Evolutionary conservation across 176 grass and related monocot species (phyloP).

Genomic region (Eragrostis nindensis): DNA sequence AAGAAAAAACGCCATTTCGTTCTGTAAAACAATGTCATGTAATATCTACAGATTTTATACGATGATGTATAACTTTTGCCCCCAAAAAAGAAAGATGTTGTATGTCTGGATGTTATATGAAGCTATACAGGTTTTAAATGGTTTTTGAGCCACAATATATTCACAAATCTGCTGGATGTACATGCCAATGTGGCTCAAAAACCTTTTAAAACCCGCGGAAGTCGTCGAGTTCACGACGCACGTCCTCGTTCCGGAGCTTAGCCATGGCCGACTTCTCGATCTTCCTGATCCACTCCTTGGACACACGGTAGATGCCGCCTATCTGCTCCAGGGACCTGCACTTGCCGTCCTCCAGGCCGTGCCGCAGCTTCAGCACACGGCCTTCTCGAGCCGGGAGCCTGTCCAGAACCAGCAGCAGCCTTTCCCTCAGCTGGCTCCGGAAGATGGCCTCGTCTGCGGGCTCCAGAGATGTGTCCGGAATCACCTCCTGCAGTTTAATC

Average conservation of each 20-base stretch:
- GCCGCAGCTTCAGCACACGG: constrained; percentile 55
- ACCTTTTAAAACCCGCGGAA: constrained; percentile 38
- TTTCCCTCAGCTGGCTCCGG: constrained; percentile 53
- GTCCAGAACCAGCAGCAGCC: constrained; percentile 61
- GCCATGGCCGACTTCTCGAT: constrained; percentile 74
- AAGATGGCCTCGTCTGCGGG: constrained; percentile 50
- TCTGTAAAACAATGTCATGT: not conserved
- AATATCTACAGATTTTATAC: constrained; percentile 20
- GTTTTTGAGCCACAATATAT: too few relatives aligned
- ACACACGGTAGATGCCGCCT: constrained; percentile 62
- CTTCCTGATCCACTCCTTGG: constrained; percentile 90
- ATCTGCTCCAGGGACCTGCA: constrained; percentile 78
- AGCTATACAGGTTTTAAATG: not conserved
- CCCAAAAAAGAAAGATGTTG: too few relatives aligned
- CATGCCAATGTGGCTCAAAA: too few relatives aligned
- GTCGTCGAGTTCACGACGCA: constrained; percentile 47
- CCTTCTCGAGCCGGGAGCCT: constrained; percentile 64
- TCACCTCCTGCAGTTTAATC: constrained; percentile 58
- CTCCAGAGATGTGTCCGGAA: constrained; percentile 50
- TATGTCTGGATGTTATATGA: too few relatives aligned
- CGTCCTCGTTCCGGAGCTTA: constrained; percentile 66
- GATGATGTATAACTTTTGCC: not conserved
- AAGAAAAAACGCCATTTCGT: not conserved
- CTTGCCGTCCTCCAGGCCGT: constrained; percentile 71
- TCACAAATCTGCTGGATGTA: too few relatives aligned